Base-by-base conservation (phyloP, 176 grass and related monocot species). In the Aegilops speltoides region DNA sequence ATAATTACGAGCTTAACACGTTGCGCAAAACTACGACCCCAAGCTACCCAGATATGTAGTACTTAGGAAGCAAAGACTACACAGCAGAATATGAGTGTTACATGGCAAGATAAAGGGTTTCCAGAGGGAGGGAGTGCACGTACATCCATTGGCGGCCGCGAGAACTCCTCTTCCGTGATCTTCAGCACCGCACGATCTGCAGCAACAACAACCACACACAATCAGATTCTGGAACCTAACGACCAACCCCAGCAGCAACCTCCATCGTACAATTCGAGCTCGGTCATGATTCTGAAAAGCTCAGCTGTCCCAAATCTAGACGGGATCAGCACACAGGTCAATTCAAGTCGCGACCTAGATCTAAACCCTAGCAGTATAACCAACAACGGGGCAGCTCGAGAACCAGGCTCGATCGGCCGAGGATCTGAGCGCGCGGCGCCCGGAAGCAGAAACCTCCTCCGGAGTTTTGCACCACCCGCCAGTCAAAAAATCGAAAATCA, bases 111-210 rank as follows among this genome's bases (percentile, higher is more conserved):
- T 9, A 50, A 26, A 64, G 20, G 3, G 60, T 67, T 62, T 37
- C 52, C 0, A 16, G 33, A n/a, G 6, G 25, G 23, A 62, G n/a
- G 4, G 19, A 52, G 77, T 12, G 23, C 63, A 87, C 86, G 28
- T 82, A 89, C 90, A 86, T 99, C 91, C 73, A 77, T 66, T 23
- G 97, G 97, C 33, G 92, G 92, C 8, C 80, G 29, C 14, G 89
- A 85, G 92, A 96, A 99, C 68, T 94, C 92, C 87, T 99, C 92
- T 56, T 96, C 90, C 73, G 91, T 93, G 89, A 99, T 99, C 92
- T 99, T 93, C 60, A 96, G 87, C 76, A 96, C 82, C 7, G 94
- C 72, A 75, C 92, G 86, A 83, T 99, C 97, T 96, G 82, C 77
- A 90, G 43, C 34, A 85, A 13, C 20, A 86, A 45, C 41, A 81